phyloP scores from a whole-genome alignment of 257 asterid genomes.

The Ophiorrhiza pumila region DNA sequence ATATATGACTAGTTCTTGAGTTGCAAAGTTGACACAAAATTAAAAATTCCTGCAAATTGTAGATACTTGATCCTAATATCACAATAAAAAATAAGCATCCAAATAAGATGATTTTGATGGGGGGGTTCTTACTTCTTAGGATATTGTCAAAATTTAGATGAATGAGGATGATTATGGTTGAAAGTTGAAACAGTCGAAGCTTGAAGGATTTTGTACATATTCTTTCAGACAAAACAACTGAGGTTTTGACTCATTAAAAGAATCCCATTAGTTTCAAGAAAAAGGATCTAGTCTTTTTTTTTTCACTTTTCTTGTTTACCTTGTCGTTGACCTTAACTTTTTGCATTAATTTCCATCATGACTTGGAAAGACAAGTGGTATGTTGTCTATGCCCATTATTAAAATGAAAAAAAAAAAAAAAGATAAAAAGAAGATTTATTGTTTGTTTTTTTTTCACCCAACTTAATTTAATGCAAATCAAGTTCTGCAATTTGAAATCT shows the following conservation, averaged over 20 bases:
- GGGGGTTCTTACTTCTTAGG: not conserved
- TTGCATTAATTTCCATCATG: not conserved
- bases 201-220: not conserved
- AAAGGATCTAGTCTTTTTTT: not conserved
- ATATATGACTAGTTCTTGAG: not conserved
- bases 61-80: not conserved
- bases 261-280: not conserved
- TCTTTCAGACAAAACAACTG: not conserved
- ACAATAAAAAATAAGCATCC: not conserved
- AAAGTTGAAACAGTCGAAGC: not conserved
- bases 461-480: no score
- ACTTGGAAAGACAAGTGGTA: not conserved
- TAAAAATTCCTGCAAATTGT: not conserved
- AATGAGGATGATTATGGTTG: not conserved
- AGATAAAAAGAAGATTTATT: not conserved
- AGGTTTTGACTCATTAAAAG: not conserved
- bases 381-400: no score
- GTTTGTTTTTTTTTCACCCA: no score
- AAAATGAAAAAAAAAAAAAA: no score
- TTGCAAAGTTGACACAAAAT: not conserved
- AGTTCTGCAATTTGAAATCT: no score
- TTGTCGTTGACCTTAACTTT: slow-evolving; percentile 13
- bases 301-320: not conserved
- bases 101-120: not conserved
- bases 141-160: not conserved